phyloP scores from a whole-genome alignment of 805 yeast genomes.

The Spathaspora boniae region DNA sequence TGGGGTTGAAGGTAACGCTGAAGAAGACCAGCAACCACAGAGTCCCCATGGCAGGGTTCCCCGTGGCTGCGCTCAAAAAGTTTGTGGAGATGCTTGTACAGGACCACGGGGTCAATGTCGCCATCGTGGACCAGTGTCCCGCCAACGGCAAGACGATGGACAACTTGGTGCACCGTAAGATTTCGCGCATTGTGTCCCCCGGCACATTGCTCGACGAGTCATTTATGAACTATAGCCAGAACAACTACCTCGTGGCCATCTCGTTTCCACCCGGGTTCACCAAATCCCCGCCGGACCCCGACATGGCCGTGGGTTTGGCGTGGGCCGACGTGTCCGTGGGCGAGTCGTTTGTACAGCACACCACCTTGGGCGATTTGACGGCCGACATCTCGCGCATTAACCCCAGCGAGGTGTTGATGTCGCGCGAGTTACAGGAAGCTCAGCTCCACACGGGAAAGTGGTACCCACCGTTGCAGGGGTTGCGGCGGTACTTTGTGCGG shows the following conservation, averaged over 20 bases:
- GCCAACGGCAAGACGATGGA: slow-evolving; percentile 17
- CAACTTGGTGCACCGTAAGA: slow-evolving; percentile 57
- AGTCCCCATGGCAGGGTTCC: slow-evolving; percentile 91
- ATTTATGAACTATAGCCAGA: slow-evolving; percentile 66
- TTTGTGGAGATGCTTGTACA: slow-evolving; percentile 73
- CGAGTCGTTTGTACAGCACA: slow-evolving; percentile 64
- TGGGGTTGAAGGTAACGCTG: slow-evolving; percentile 70
- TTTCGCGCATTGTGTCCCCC: slow-evolving; percentile 81
- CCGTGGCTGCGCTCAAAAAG: slow-evolving; percentile 63
- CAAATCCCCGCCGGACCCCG: slow-evolving; percentile 37
- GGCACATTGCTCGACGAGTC: slow-evolving; percentile 91
- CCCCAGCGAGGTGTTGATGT: slow-evolving; percentile 76
- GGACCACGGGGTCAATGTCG: slow-evolving; percentile 68
- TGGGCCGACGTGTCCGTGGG: slow-evolving; percentile 94
- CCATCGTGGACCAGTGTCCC: slow-evolving; percentile 68
- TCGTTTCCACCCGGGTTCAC: slow-evolving; percentile 51
- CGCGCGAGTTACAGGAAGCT: slow-evolving; percentile 40
- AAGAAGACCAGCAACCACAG: slow-evolving; percentile 39
- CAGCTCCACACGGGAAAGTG: slow-evolving; percentile 45
- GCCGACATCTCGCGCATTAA: slow-evolving; percentile 73
- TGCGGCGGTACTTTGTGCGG: slow-evolving; percentile 59
- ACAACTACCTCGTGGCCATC: slow-evolving; percentile 68
- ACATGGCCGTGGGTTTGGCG: slow-evolving; percentile 59
- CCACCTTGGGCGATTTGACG: slow-evolving; percentile 55
- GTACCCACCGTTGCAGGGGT: slow-evolving; percentile 56